phyloP scores from a whole-genome alignment of 768 basidiomycete genomes.

The Russula lepida region DNA sequence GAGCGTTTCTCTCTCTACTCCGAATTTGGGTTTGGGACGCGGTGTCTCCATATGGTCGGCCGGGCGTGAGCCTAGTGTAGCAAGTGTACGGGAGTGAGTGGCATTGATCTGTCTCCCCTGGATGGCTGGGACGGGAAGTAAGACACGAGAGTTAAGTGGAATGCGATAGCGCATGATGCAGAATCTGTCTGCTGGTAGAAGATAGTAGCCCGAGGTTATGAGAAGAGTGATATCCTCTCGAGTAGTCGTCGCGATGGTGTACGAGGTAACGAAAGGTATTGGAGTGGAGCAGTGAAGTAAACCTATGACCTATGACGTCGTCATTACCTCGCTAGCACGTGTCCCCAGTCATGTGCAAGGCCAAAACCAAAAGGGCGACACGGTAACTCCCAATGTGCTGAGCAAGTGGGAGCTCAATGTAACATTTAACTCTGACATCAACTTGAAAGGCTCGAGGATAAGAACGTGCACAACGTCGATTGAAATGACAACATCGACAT shows the following conservation, averaged over 20 bases:
- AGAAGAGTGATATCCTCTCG: background rate
- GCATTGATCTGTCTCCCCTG: background rate
- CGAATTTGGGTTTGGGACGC: background rate
- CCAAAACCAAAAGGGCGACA: too few relatives aligned
- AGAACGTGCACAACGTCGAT: too few relatives aligned
- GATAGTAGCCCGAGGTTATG: background rate
- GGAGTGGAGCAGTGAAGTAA: too few relatives aligned
- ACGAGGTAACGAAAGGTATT: background rate
- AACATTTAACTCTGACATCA: too few relatives aligned
- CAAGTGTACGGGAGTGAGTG: background rate
- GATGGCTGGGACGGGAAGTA: background rate
- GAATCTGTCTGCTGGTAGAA: background rate
- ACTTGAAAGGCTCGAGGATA: too few relatives aligned
- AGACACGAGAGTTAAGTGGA: background rate
- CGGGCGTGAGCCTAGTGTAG: constrained; percentile 4
- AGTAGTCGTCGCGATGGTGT: background rate
- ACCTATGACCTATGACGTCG: background rate
- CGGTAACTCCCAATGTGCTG: too few relatives aligned
- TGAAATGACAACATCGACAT: too few relatives aligned
- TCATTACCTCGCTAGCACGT: constrained; percentile 1
- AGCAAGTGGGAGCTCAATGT: too few relatives aligned
- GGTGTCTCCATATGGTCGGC: background rate
- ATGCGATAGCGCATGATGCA: background rate
- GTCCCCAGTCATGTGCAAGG: background rate
- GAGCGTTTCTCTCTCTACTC: background rate